phyloP scores from a whole-genome alignment of 345 rosid species.

The Dimocarpus longan region DNA sequence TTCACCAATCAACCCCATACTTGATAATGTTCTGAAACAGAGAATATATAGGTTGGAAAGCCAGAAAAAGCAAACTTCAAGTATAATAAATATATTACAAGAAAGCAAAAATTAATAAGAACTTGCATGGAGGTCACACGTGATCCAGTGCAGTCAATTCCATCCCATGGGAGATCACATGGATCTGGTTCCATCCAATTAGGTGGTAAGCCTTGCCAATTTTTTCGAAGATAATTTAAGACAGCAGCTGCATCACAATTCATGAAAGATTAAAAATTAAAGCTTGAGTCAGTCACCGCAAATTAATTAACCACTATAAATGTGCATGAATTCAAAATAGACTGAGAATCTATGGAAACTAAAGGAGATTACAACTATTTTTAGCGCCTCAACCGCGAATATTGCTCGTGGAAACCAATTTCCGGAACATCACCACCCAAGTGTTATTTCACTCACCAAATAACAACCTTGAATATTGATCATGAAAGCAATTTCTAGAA shows the following conservation, averaged over 20 bases:
- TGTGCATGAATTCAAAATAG: not conserved
- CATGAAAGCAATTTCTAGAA: too few relatives aligned
- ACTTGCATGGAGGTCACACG: constrained; percentile 48
- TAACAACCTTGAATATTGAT: too few relatives aligned
- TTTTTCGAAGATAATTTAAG: constrained; percentile 33
- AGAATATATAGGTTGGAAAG: not conserved
- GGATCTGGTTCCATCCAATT: constrained; percentile 50
- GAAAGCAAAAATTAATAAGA: not conserved
- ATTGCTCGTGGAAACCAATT: not conserved
- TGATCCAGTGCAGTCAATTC: constrained; percentile 41
- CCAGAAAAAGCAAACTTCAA: not conserved
- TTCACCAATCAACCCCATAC: not conserved
- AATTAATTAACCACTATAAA: not conserved
- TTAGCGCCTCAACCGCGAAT: not conserved
- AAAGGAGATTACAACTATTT: not conserved
- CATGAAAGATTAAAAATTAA: not conserved
- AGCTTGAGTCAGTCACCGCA: not conserved
- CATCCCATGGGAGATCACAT: constrained; percentile 47
- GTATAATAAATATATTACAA: not conserved
- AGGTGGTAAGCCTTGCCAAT: constrained; percentile 47
- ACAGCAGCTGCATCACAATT: constrained; percentile 33
- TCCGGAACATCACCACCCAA: not conserved
- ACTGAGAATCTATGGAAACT: not conserved
- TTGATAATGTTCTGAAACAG: not conserved
- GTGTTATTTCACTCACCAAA: not conserved